Evolutionary conservation across 768 basidiomycete species (phyloP).

Genomic region (Pulveroboletus sp.): DNA sequence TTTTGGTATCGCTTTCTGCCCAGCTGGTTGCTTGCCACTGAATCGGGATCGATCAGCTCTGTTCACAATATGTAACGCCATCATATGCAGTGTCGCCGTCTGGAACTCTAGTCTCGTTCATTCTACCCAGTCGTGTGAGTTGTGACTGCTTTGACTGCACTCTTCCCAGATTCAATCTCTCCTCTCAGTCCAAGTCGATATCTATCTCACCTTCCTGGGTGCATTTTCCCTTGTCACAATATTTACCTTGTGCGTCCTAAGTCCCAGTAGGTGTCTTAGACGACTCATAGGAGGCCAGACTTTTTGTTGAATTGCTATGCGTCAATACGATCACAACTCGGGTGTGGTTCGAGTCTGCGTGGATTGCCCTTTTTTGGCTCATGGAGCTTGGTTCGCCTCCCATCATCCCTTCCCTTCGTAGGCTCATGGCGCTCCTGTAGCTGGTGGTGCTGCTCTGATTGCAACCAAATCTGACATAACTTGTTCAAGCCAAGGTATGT

Average conservation of each 20-base stretch:
- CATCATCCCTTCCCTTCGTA: not conserved
- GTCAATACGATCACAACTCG: slow-evolving; percentile 47
- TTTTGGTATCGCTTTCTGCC: slow-evolving; percentile 41
- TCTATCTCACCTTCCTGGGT: slow-evolving; percentile 57
- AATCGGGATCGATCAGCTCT: slow-evolving; percentile 36
- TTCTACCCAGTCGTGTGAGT: slow-evolving; percentile 38
- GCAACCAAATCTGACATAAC: slow-evolving; percentile 32
- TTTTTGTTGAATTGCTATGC: slow-evolving; percentile 54
- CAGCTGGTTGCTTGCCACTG: not conserved
- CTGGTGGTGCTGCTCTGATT: slow-evolving; percentile 48
- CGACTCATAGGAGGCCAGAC: slow-evolving; percentile 29
- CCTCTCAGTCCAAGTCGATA: slow-evolving; percentile 44
- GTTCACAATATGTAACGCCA: slow-evolving; percentile 61
- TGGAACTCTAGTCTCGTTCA: slow-evolving; percentile 60
- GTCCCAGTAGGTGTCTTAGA: not conserved
- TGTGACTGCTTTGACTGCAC: not conserved
- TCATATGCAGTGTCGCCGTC: slow-evolving; percentile 59
- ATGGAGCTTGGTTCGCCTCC: slow-evolving; percentile 53
- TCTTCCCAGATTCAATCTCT: slow-evolving; percentile 7
- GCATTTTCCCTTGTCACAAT: slow-evolving; percentile 52
- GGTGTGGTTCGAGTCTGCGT: slow-evolving; percentile 70
- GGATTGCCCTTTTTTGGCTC: slow-evolving; percentile 54
- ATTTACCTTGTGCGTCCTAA: slow-evolving; percentile 50
- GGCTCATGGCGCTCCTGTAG: slow-evolving; percentile 30
- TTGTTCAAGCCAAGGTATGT: slow-evolving; percentile 34